phyloP scores from a whole-genome alignment of 768 basidiomycete species.

The Boletus huronensis region DNA sequence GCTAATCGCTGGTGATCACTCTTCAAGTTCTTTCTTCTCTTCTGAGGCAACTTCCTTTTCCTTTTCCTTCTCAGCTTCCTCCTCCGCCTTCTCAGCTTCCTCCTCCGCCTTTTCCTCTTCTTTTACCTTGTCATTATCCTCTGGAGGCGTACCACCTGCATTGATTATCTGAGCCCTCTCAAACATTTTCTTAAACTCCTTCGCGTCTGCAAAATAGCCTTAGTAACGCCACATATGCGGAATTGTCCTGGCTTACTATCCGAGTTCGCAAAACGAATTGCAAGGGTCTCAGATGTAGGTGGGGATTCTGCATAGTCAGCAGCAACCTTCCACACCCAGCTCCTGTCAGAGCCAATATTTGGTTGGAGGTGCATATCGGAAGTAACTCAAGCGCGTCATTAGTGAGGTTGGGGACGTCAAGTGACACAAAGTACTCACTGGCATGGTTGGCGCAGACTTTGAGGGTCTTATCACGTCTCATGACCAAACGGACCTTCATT shows the following conservation, averaged over 20 bases:
- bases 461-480: conserved; percentile 99
- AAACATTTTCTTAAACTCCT: conserved; percentile 84
- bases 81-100: conserved; percentile 23
- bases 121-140: conserved; percentile 22
- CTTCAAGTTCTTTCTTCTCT: conserved; percentile 38
- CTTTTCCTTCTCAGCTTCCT: conserved; percentile 36
- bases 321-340: conserved; percentile 98
- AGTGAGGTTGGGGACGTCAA: not conserved
- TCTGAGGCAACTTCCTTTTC: conserved; percentile 24
- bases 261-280: conserved; percentile 95
- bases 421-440: conserved; percentile 48
- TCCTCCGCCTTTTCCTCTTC: conserved; percentile 31
- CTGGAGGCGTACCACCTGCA: conserved; percentile 28
- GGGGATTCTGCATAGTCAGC: conserved; percentile 93
- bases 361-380: conserved; percentile 92
- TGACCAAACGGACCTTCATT: conserved; percentile 92
- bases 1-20: conserved; percentile 13
- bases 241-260: conserved; percentile 67
- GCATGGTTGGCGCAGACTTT: conserved; percentile 99
- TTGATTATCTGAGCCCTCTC: conserved; percentile 80
- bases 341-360: conserved; percentile 97
- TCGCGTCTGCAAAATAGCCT: conserved; percentile 57
- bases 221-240: not conserved
- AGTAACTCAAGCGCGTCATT: conserved; percentile 52
- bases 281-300: conserved; percentile 90